Conservation (phyloP, 164 flowering plant species). For the Chloranthus sessilifolius region DNA sequence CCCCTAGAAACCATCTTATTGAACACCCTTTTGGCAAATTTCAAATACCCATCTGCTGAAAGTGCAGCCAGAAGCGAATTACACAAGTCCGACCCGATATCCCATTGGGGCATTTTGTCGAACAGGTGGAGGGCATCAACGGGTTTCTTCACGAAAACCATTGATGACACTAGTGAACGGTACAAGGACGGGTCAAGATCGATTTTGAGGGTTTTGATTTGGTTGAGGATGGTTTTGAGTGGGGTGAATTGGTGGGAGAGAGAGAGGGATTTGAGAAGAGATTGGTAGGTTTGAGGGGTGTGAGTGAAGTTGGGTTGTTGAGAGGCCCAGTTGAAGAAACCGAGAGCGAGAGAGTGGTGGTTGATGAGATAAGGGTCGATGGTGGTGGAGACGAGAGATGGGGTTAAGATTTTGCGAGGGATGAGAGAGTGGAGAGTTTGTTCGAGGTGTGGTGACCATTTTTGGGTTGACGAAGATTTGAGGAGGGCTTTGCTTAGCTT, state of each 20-base stretch:
- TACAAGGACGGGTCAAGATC: slow-evolving; percentile 39
- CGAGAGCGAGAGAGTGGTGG: slow-evolving; percentile 64
- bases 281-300: slow-evolving; percentile 46
- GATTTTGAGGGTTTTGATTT: slow-evolving; percentile 30
- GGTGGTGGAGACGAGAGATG: slow-evolving; percentile 61
- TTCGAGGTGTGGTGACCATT: slow-evolving; percentile 63
- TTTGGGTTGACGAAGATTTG: no score
- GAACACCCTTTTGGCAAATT: slow-evolving; percentile 41
- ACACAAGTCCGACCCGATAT: slow-evolving; percentile 33
- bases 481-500: no score
- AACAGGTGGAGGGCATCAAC: slow-evolving; percentile 41
- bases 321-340: slow-evolving; percentile 86
- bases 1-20: slow-evolving; percentile 48
- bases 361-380: slow-evolving; percentile 64
- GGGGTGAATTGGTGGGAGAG: slow-evolving; percentile 51
- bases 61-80: slow-evolving; percentile 70
- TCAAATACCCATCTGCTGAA: slow-evolving; percentile 49
- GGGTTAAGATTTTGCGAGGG: slow-evolving; percentile 47
- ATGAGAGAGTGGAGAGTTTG: slow-evolving; percentile 56
- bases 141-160: slow-evolving; percentile 36
- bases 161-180: slow-evolving; percentile 32
- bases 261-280: slow-evolving; percentile 63
- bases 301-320: slow-evolving; percentile 70
- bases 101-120: slow-evolving; percentile 19
- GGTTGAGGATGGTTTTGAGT: slow-evolving; percentile 33